A percentile compares a stretch with the other conserved stretches of the same genome.
Evolutionary conservation across 805 yeast genomes (phyloP).

Genomic region (Pichia deserticola): DNA sequence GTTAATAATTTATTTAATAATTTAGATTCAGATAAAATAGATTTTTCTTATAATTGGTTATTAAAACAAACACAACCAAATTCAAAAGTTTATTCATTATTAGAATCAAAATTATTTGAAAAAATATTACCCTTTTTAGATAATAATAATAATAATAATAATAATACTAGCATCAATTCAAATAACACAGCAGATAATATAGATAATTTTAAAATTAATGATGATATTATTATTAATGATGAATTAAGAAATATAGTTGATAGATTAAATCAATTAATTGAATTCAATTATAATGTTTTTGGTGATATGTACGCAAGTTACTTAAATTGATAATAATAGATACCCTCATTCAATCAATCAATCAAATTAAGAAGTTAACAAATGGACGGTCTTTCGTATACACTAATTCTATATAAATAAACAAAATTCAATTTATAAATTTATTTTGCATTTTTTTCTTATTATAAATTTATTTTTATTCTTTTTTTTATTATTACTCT

Average conservation of each 20-base stretch:
- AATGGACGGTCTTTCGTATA: too few relatives aligned
- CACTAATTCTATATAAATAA: too few relatives aligned
- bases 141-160: not conserved
- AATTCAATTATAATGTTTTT: constrained; percentile 80
- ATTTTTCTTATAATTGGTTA: constrained; percentile 71
- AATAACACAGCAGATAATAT: not conserved
- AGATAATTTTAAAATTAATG: constrained; percentile 10
- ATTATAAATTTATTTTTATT: too few relatives aligned
- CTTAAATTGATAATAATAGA: not conserved
- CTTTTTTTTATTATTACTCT: too few relatives aligned
- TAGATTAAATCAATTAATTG: constrained; percentile 57
- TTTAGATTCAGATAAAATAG: constrained; percentile 37
- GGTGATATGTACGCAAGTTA: constrained; percentile 48
- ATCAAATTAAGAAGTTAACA: too few relatives aligned
- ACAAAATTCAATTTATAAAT: too few relatives aligned
- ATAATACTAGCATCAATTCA: not conserved
- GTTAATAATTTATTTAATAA: constrained; percentile 31
- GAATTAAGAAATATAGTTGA: constrained; percentile 54
- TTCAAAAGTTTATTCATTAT: constrained; percentile 64
- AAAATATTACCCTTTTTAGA: constrained; percentile 5
- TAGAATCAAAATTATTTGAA: constrained; percentile 52
- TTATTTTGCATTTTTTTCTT: too few relatives aligned
- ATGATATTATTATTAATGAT: constrained; percentile 29
- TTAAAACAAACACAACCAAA: constrained; percentile 80
- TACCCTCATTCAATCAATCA: not conserved